Evolutionary conservation across 257 asterid species (phyloP), one percentile per base, ranked within the genome.

Genomic region (Solanum lignicaule): DNA sequence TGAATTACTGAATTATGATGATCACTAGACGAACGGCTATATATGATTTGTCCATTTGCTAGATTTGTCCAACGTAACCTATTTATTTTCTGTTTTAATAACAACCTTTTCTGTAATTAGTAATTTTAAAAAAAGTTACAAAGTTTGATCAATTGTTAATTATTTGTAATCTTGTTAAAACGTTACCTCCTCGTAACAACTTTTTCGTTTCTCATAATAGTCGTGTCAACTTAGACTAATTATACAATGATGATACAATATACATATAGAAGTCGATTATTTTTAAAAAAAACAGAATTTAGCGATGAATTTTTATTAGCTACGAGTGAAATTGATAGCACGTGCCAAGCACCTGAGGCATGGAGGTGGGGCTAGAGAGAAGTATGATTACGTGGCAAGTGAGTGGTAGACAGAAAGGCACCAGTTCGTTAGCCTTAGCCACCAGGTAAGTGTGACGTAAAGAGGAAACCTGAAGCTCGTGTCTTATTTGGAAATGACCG

Each of bases 401-500:
- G 29, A 32, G 3, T 7, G 83, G 58, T 55, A 82, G 86, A 15
- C n/a, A 83, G 33, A 15, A 71, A 62, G 43, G 35, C 35, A 6
- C n/a, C 62, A 52, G 9, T 52, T 52, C 62, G 62, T 52, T 52
- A 52, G 62, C 23, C n/a, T 52, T 52, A 52, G 62, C 62, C 62
- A 16, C 62, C 62, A 52, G 62, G 62, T 52, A 52, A 52, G 62
- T 0, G 8, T 48, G 62, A 27, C 15, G 65, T 18, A 62, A 62
- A 23, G 29, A 9, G 13, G 35, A 69, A 82, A 89, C 87, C 87
- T 16, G 86, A 87, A 82, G 29, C 41, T 87, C 65, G 69, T 58
- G 89, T 89, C 46, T 39, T 35, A 31, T 81, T 68, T 69, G 84
- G 87, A 66, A 52, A 86, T 55, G 86, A 48, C 69, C 71, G 85